phyloP scores from a whole-genome alignment of 768 basidiomycete genomes.

The Coprinopsis cinerea region DNA sequence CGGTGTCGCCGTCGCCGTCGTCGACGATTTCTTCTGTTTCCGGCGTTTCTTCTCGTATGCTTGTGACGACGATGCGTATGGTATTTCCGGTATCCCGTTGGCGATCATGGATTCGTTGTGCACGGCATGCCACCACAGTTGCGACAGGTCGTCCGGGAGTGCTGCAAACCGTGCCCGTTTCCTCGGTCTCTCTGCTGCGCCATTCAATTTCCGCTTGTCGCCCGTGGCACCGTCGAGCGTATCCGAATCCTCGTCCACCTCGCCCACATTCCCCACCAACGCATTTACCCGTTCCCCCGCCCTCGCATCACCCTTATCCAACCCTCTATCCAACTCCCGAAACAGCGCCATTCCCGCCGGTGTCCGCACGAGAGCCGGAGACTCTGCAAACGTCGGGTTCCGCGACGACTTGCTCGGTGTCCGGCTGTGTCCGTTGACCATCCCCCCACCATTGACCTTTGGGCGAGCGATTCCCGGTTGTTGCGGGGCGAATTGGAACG shows the following conservation, averaged over 20 bases:
- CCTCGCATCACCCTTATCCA: constrained; percentile 23
- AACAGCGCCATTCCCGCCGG: constrained; percentile 71
- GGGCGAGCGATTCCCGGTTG: constrained; percentile 27
- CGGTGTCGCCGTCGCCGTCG: constrained; percentile 5
- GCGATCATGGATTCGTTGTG: constrained; percentile 55
- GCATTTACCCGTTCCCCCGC: constrained; percentile 28
- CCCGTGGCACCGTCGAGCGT: constrained; percentile 35
- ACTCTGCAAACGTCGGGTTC: constrained; percentile 56
- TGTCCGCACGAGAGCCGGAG: constrained; percentile 64
- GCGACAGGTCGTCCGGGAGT: constrained; percentile 38
- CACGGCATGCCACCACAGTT: constrained; percentile 74
- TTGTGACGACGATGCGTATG: constrained; percentile 29
- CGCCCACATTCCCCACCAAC: constrained; percentile 30
- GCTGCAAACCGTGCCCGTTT: constrained; percentile 54
- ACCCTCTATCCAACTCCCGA: constrained; percentile 47
- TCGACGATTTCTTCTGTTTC: constrained; percentile 6
- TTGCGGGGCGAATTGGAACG: constrained; percentile 33
- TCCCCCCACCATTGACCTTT: constrained; percentile 36
- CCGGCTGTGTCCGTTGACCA: constrained; percentile 24
- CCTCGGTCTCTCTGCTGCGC: constrained; percentile 40
- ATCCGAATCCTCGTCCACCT: constrained; percentile 24
- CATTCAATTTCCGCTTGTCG: constrained; percentile 58
- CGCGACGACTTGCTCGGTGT: constrained; percentile 21
- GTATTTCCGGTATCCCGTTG: constrained; percentile 58
- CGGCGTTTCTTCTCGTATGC: constrained; percentile 12